These are phyloP conservation scores for Penicillium angulare DNA, from an alignment of 495 filamentous ascomycete species.

Conservation along the genomic window DNA sequence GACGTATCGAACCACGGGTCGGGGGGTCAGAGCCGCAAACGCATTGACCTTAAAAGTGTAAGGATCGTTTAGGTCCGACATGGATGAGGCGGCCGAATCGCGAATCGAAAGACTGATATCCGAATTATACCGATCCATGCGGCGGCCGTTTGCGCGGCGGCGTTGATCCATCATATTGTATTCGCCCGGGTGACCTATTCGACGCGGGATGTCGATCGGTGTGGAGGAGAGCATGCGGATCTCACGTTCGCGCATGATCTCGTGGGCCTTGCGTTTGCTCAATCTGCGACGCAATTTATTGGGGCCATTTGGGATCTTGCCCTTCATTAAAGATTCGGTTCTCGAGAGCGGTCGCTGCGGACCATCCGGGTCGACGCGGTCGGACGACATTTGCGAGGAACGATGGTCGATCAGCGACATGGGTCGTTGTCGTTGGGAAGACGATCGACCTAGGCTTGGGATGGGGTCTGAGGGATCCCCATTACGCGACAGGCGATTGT, in stretches of 20 bases:
- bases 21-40: conserved; percentile 71
- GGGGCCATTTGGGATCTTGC: conserved; percentile 54
- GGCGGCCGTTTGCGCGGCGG: conserved; percentile 57
- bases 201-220: conserved; percentile 62
- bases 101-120: conserved; percentile 70
- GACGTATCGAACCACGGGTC: conserved; percentile 74
- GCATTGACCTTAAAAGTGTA: conserved; percentile 73
- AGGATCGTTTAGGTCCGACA: conserved; percentile 67
- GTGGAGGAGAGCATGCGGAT: conserved; percentile 75
- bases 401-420: conserved; percentile 20
- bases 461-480: conserved; percentile 28
- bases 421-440: conserved; percentile 20
- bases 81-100: conserved; percentile 69
- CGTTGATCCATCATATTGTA: conserved; percentile 56
- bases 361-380: conserved; percentile 6
- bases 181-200: conserved; percentile 48
- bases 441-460: conserved; percentile 34
- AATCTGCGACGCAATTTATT: conserved; percentile 63
- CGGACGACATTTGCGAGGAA: conserved; percentile 12
- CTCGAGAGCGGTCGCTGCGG: conserved; percentile 35
- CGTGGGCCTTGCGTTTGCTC: conserved; percentile 73
- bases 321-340: conserved; percentile 63
- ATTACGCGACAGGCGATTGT: conserved; percentile 32
- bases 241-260: conserved; percentile 77
- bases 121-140: conserved; percentile 61